Evolutionary conservation across 192 early-diverging fungal species (phyloP).

Genomic region (Coemansia sp.): DNA sequence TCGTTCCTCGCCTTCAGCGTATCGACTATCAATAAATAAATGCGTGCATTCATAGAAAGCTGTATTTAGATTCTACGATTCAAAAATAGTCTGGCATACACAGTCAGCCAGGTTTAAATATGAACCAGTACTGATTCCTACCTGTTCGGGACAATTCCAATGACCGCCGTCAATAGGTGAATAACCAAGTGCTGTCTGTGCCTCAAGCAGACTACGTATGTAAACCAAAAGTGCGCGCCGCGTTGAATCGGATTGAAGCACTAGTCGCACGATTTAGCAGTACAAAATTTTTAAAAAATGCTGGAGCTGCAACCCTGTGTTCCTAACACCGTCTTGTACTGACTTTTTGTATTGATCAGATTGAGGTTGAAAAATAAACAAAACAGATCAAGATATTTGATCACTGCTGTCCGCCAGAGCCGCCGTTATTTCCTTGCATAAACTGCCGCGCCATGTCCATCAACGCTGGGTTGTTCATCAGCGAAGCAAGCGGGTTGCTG

Average conservation of each 20-base stretch:
- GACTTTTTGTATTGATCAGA: background rate
- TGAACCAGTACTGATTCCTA: background rate
- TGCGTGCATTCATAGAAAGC: no score
- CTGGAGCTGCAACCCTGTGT: background rate
- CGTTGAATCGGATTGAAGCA: background rate
- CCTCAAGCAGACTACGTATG: background rate
- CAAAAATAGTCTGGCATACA: no score
- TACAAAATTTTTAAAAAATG: background rate
- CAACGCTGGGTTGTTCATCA: conserved; percentile 91
- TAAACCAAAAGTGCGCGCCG: background rate
- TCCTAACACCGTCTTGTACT: background rate
- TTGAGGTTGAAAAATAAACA: background rate
- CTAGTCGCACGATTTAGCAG: background rate
- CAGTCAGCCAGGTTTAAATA: no score
- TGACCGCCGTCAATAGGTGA: background rate
- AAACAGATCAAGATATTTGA: background rate
- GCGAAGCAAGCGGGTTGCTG: conserved; percentile 73
- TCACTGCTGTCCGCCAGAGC: conserved; percentile 5
- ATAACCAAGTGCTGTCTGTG: background rate
- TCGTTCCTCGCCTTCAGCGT: background rate
- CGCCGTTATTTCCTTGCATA: conserved; percentile 54
- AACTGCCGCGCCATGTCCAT: conserved; percentile 95
- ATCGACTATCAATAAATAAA: background rate
- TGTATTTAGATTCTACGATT: no score
- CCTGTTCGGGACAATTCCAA: background rate